These are phyloP conservation scores for Jaltomata sinuosa DNA, from an alignment of 257 asterid genomes.

Conservation along the genomic window DNA sequence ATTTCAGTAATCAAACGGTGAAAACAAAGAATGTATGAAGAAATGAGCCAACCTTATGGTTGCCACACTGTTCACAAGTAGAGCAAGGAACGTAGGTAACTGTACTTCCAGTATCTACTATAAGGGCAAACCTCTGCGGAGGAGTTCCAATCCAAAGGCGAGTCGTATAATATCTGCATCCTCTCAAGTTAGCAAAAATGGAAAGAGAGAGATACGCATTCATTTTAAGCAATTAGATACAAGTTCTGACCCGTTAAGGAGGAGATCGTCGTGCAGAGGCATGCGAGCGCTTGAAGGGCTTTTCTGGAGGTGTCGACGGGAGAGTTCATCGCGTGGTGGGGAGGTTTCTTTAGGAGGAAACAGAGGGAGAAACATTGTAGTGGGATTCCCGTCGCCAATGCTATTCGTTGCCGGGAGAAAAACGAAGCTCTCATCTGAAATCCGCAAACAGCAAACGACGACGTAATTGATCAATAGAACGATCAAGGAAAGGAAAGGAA, in stretches of 20 bases:
- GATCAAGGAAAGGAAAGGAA: no score
- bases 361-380: not conserved
- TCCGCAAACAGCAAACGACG: not conserved
- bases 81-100: conserved; percentile 80
- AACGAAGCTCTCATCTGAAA: not conserved
- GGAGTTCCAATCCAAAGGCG: conserved; percentile 80
- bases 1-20: not conserved
- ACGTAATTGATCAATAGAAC: no score
- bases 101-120: conserved; percentile 75
- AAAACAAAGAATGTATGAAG: not conserved
- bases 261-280: conserved; percentile 66
- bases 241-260: conserved; percentile 38
- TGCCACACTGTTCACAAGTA: conserved; percentile 72
- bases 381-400: not conserved
- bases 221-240: not conserved
- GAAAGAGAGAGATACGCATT: not conserved
- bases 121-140: conserved; percentile 70
- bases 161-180: conserved; percentile 63
- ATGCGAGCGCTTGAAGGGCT: conserved; percentile 38
- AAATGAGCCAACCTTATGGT: conserved; percentile 47
- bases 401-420: not conserved
- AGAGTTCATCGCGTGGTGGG: conserved; percentile 5
- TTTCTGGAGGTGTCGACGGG: conserved; percentile 24
- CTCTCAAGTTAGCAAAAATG: not conserved
- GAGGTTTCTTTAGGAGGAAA: conserved; percentile 1